Conservation (phyloP, 495 filamentous ascomycete genomes). For the Beverwykella pulmonaria region DNA sequence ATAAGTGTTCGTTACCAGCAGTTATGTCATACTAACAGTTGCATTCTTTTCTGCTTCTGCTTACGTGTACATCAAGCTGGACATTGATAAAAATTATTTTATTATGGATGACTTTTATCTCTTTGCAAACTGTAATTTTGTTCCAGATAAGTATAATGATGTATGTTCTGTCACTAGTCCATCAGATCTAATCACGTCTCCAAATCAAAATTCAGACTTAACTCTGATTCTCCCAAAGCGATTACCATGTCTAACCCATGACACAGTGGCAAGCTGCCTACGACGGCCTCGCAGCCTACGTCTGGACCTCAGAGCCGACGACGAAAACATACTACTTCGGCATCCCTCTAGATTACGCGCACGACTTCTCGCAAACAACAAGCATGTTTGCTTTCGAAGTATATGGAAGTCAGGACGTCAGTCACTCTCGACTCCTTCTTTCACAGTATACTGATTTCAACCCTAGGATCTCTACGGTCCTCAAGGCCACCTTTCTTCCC, state of each 20-base stretch:
- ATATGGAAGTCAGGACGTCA: slow-evolving; percentile 33
- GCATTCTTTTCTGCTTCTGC: neutral
- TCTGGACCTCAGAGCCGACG: slow-evolving; percentile 22
- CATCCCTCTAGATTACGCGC: slow-evolving; percentile 37
- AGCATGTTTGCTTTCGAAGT: slow-evolving; percentile 40
- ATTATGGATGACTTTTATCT: slow-evolving; percentile 34
- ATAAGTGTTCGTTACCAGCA: slow-evolving; percentile 2
- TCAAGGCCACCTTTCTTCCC: slow-evolving; percentile 28
- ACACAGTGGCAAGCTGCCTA: slow-evolving; percentile 41
- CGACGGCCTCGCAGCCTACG: slow-evolving; percentile 35
- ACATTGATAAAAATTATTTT: neutral
- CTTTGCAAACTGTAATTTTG: slow-evolving; percentile 38
- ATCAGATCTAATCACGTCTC: neutral
- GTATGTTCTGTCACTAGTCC: slow-evolving; percentile 17
- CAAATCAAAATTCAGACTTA: neutral
- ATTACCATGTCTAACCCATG: neutral
- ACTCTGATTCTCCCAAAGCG: neutral
- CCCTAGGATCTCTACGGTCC: slow-evolving; percentile 35
- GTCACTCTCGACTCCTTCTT: neutral
- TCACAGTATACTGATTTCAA: neutral
- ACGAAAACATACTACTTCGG: slow-evolving; percentile 41
- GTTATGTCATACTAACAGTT: neutral
- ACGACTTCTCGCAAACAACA: slow-evolving; percentile 33
- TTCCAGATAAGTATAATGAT: slow-evolving; percentile 36
- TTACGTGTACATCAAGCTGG: neutral